Conservation (phyloP, 371 early-diverging fungal genomes). For the Smittium mucronatum region DNA sequence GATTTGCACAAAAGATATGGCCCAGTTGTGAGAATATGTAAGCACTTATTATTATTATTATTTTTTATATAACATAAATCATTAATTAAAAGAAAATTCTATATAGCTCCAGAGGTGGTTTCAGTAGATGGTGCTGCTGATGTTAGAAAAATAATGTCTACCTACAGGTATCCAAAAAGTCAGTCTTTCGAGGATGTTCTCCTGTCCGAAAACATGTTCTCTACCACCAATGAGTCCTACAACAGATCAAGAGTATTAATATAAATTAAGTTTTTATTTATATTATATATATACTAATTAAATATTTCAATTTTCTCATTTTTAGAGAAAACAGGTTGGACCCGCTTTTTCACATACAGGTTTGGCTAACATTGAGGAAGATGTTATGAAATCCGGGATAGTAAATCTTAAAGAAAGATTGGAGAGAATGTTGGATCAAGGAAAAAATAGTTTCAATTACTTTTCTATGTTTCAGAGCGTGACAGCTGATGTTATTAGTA, state of each 20-base stretch:
- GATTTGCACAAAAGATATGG: too few relatives aligned
- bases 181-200: neutral
- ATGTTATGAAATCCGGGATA: neutral
- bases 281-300: too few relatives aligned
- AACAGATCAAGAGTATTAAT: neutral
- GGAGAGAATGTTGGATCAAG: neutral
- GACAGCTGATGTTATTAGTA: neutral
- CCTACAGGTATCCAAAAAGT: neutral
- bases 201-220: neutral
- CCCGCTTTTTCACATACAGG: neutral
- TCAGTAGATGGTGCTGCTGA: neutral
- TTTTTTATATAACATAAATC: too few relatives aligned
- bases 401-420: neutral
- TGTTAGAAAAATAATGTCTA: neutral
- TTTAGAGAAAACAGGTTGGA: neutral
- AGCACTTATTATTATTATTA: too few relatives aligned
- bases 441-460: neutral
- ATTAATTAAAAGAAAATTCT: too few relatives aligned
- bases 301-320: neutral
- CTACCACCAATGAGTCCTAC: neutral
- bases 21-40: too few relatives aligned
- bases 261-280: neutral
- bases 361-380: neutral
- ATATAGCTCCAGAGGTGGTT: neutral
- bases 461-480: neutral